These are phyloP conservation scores for Blastobotrys proliferans DNA, from an alignment of 1,139 yeast genomes.

Conservation along the genomic window DNA sequence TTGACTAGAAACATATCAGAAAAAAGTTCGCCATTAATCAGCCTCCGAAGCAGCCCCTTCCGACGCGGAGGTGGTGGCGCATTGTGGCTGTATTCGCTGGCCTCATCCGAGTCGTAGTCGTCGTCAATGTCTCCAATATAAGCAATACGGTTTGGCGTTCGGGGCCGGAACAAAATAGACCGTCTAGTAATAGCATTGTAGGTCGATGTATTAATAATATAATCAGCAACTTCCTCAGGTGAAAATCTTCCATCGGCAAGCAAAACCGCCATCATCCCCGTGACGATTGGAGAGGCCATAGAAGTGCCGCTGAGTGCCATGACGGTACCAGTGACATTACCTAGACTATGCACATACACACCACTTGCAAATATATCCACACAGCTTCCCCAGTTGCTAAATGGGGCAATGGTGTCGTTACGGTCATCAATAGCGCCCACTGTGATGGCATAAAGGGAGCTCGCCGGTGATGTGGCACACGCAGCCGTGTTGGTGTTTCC, in stretches of 20 bases:
- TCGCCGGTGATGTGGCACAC: slow-evolving; percentile 77
- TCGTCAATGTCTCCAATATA: slow-evolving; percentile 35
- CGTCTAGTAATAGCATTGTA: slow-evolving; percentile 27
- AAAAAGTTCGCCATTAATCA: too few relatives aligned
- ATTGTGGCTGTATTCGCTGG: too few relatives aligned
- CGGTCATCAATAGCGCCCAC: slow-evolving; percentile 88
- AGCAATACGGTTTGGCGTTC: slow-evolving; percentile 46
- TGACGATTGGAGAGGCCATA: slow-evolving; percentile 81
- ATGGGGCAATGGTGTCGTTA: slow-evolving; percentile 64
- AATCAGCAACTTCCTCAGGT: slow-evolving; percentile 31
- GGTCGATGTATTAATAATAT: slow-evolving; percentile 22
- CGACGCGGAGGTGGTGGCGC: too few relatives aligned
- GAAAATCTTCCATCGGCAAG: slow-evolving; percentile 53
- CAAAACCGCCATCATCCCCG: slow-evolving; percentile 66
- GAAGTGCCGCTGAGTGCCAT: slow-evolving; percentile 72
- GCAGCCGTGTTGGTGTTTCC: slow-evolving; percentile 81
- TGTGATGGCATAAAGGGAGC: slow-evolving; percentile 66
- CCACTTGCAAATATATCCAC: slow-evolving; percentile 88
- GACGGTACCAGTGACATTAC: slow-evolving; percentile 27
- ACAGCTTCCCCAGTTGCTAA: slow-evolving; percentile 87
- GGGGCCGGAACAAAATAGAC: slow-evolving; percentile 39
- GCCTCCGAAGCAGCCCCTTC: too few relatives aligned
- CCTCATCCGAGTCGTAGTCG: neutral
- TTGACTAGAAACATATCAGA: too few relatives aligned
- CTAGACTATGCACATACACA: slow-evolving; percentile 45